Conservation (phyloP, 805 yeast genomes). For the Zygoascus tannicola region DNA sequence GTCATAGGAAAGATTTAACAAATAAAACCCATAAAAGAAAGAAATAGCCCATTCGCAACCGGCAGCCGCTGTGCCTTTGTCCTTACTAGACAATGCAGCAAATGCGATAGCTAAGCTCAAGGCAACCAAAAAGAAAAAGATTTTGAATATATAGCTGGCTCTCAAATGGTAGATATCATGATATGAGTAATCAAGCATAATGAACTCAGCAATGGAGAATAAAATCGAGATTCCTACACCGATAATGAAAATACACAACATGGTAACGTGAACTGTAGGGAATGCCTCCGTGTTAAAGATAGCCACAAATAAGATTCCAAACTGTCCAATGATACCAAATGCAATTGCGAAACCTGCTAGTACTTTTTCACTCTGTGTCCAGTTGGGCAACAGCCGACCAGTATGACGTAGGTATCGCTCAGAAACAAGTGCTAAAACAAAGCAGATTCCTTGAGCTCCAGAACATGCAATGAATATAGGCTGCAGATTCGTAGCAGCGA, state of each 20-base stretch:
- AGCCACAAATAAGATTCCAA: constrained; percentile 66
- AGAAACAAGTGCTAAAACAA: constrained; percentile 49
- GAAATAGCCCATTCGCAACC: constrained; percentile 78
- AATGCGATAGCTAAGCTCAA: constrained; percentile 61
- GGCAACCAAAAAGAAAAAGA: constrained; percentile 58
- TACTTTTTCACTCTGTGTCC: constrained; percentile 34
- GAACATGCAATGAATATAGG: constrained; percentile 76
- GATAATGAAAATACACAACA: constrained; percentile 67
- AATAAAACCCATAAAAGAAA: constrained; percentile 72
- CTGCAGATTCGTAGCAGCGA: constrained; percentile 80
- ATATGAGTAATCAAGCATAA: constrained; percentile 39
- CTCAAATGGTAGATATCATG: constrained; percentile 27
- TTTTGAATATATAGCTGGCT: constrained; percentile 41
- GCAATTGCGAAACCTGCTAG: constrained; percentile 37
- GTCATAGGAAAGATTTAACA: constrained; percentile 58
- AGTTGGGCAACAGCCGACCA: constrained; percentile 47
- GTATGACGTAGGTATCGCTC: constrained; percentile 55
- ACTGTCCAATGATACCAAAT: constrained; percentile 49
- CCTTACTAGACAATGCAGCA: constrained; percentile 34
- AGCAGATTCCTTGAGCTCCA: constrained; percentile 69
- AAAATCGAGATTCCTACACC: constrained; percentile 48
- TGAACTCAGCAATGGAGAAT: constrained; percentile 38
- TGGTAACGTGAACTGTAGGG: constrained; percentile 44
- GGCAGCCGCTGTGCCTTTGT: constrained; percentile 42
- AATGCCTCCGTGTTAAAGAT: constrained; percentile 57